Evolutionary conservation across 345 rosid genomes (phyloP).

Genomic region (Syzygium grande): DNA sequence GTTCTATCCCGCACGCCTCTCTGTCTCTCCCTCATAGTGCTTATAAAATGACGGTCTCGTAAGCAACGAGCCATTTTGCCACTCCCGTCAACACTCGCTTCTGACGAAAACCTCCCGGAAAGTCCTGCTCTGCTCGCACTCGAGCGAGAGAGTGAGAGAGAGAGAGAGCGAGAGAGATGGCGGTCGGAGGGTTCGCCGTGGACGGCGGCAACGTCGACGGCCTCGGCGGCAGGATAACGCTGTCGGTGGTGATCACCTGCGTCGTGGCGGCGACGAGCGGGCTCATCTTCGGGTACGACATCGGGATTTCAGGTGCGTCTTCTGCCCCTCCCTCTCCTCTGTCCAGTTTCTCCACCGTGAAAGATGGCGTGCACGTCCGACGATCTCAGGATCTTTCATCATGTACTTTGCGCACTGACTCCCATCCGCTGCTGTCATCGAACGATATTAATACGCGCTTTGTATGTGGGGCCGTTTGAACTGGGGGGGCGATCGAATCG

Average conservation of each 20-base stretch:
- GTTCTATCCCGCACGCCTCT: neutral
- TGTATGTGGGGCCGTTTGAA: neutral
- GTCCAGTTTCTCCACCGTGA: neutral
- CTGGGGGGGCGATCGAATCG: neutral
- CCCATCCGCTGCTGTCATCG: neutral
- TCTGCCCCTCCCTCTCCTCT: neutral
- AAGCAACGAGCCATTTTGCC: neutral
- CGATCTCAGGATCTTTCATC: neutral
- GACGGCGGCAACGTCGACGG: slow-evolving; percentile 12
- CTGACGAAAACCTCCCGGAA: too few species aligned
- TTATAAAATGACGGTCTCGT: neutral
- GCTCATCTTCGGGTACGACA: slow-evolving; percentile 79
- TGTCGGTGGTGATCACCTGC: slow-evolving; percentile 57
- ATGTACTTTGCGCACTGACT: neutral
- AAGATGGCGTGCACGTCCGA: neutral
- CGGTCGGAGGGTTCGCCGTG: slow-evolving; percentile 32
- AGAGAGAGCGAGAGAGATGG: slow-evolving; percentile 37
- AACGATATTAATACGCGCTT: neutral
- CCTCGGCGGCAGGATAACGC: slow-evolving; percentile 36
- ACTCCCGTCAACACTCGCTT: neutral
- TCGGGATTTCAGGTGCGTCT: slow-evolving; percentile 68
- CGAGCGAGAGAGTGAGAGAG: neutral
- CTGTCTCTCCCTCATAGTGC: neutral
- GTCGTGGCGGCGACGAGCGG: slow-evolving; percentile 79
- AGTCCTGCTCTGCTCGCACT: neutral